Percentiles rank a stretch among this genome's conserved stretches.
Conservation (phyloP, 2,329 filamentous ascomycete genomes). For the Juglanconis oblonga region DNA sequence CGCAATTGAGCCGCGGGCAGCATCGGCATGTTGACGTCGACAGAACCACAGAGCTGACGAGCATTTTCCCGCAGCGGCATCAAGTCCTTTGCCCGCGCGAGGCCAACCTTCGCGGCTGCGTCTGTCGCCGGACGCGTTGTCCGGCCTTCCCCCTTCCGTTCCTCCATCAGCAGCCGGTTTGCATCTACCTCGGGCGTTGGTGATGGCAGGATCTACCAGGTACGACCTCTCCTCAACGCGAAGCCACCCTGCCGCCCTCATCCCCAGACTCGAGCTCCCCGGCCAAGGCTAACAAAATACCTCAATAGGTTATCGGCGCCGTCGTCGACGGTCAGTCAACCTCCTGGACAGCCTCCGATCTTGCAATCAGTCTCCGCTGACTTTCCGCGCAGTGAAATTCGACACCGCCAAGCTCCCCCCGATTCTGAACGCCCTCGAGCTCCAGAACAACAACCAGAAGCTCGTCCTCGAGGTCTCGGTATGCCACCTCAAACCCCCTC, state of each 20-base stretch:
- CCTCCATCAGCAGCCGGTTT: slow-evolving; percentile 54
- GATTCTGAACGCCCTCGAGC: slow-evolving; percentile 96
- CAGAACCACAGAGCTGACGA: slow-evolving; percentile 19
- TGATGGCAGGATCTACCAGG: slow-evolving; percentile 69
- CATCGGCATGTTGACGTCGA: slow-evolving; percentile 10
- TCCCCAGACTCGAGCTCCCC: not conserved
- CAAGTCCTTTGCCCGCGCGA: slow-evolving; percentile 53
- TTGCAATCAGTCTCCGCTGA: slow-evolving; percentile 19
- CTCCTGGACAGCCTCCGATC: not conserved
- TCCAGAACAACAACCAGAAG: slow-evolving; percentile 88
- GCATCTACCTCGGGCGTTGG: slow-evolving; percentile 57
- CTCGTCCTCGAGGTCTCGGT: slow-evolving; percentile 95
- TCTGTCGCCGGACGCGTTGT: slow-evolving; percentile 55
- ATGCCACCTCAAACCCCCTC: slow-evolving; percentile 38
- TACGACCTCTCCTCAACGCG: slow-evolving; percentile 32
- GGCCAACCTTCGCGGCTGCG: slow-evolving; percentile 55
- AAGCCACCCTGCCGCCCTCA: slow-evolving; percentile 2
- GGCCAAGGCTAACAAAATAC: slow-evolving; percentile 52
- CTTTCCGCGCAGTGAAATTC: slow-evolving; percentile 76
- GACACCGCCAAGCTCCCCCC: slow-evolving; percentile 87
- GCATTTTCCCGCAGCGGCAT: slow-evolving; percentile 55
- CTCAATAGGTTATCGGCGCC: slow-evolving; percentile 91
- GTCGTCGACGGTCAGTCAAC: slow-evolving; percentile 87
- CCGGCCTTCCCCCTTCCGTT: slow-evolving; percentile 54
- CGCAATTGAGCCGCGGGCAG: slow-evolving; percentile 47